phyloP scores from a whole-genome alignment of 176 grass and related monocot genomes.

The Raddia guianensis region DNA sequence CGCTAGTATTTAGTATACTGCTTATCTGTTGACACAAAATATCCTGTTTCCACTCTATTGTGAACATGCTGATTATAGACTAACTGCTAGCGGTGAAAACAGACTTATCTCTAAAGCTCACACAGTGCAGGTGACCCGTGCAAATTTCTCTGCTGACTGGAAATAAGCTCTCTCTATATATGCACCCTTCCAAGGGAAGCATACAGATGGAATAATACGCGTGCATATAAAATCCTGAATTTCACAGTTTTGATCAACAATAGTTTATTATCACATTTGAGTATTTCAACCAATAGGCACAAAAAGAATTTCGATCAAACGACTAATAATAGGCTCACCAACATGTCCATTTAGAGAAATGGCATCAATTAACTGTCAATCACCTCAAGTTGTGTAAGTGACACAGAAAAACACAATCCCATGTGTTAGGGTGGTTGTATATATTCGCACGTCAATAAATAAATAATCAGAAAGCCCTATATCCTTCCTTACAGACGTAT shows the following conservation, averaged over 20 bases:
- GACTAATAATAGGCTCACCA: neutral
- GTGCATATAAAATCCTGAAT: neutral
- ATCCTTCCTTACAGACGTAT: neutral
- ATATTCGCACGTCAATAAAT: too few relatives aligned
- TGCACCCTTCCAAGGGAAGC: neutral
- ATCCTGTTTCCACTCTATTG: neutral
- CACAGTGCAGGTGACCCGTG: neutral
- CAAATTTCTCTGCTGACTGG: neutral
- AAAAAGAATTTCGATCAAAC: neutral
- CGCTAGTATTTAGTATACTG: neutral
- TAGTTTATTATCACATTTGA: neutral
- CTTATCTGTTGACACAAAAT: slow-evolving; percentile 1
- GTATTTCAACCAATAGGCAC: neutral
- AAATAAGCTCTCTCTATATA: neutral
- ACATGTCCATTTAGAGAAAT: slow-evolving; percentile 1
- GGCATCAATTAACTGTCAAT: neutral
- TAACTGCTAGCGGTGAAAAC: neutral
- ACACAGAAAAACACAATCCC: neutral
- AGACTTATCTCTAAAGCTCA: neutral
- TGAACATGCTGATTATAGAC: slow-evolving; percentile 1
- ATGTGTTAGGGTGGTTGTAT: neutral
- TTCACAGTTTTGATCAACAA: neutral
- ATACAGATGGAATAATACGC: neutral
- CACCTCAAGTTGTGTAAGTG: neutral
- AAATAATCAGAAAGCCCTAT: neutral